phyloP scores from a whole-genome alignment of 2,329 filamentous ascomycete genomes.

The Aspergillus sp. region DNA sequence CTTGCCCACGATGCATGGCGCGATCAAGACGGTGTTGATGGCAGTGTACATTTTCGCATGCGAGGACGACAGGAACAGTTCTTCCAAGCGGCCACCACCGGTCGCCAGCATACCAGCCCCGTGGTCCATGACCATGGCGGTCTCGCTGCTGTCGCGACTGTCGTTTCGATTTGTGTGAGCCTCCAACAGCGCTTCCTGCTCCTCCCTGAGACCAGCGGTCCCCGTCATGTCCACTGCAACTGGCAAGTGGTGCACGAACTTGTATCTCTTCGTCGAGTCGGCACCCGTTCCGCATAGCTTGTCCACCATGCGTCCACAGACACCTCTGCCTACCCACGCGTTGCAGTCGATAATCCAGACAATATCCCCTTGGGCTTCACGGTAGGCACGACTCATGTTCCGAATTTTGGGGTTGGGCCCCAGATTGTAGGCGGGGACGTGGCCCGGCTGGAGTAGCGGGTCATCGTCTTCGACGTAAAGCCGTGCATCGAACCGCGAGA shows the following conservation, averaged over 20 bases:
- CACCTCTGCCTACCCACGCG: slow-evolving; percentile 81
- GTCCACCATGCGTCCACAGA: slow-evolving; percentile 85
- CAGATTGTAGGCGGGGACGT: slow-evolving; percentile 58
- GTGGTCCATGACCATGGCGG: slow-evolving; percentile 15
- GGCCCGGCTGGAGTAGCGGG: slow-evolving; percentile 60
- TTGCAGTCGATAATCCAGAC: slow-evolving; percentile 98
- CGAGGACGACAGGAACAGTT: slow-evolving; percentile 89
- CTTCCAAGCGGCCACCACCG: slow-evolving; percentile 82
- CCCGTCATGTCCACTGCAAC: slow-evolving; percentile 73
- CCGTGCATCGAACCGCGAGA: slow-evolving; percentile 68
- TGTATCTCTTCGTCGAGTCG: slow-evolving; percentile 59
- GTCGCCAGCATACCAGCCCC: slow-evolving; percentile 33
- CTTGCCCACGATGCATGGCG: slow-evolving; percentile 93
- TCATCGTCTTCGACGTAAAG: slow-evolving; percentile 84
- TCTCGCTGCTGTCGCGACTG: slow-evolving; percentile 2
- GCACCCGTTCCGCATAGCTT: slow-evolving; percentile 69
- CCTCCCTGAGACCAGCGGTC: slow-evolving; percentile 26
- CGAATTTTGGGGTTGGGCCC: slow-evolving; percentile 98
- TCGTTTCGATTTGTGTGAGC: slow-evolving; percentile 17
- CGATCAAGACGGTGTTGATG: slow-evolving; percentile 88
- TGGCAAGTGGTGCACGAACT: slow-evolving; percentile 93
- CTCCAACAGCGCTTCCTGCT: slow-evolving; percentile 30
- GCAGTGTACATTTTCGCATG: slow-evolving; percentile 98
- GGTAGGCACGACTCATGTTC: slow-evolving; percentile 90
- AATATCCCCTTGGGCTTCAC: slow-evolving; percentile 82